phyloP scores from a whole-genome alignment of 106 monocot species.

The Acorus calamus region DNA sequence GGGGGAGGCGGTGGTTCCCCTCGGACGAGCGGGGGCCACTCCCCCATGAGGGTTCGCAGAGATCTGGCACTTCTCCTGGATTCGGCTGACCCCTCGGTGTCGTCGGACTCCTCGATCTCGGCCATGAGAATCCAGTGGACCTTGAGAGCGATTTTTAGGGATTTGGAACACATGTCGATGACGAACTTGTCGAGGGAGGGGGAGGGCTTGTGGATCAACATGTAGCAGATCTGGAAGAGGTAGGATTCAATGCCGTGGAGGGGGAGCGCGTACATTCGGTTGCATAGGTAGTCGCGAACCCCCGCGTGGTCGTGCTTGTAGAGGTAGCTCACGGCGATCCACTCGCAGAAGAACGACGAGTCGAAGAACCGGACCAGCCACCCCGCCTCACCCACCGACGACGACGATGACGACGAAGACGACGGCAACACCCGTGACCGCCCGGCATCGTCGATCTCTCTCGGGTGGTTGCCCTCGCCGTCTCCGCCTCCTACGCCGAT shows the following conservation, averaged over 20 bases:
- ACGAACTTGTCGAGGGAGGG: constrained; percentile 96
- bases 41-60: constrained; percentile 83
- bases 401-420: constrained; percentile 2
- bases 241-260: constrained; percentile 73
- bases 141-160: constrained; percentile 85
- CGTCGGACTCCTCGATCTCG: constrained; percentile 88
- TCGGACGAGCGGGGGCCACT: constrained; percentile 79
- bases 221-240: constrained; percentile 99
- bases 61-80: constrained; percentile 99
- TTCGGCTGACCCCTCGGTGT: constrained; percentile 58
- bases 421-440: too few relatives aligned
- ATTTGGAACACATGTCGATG: constrained; percentile 87
- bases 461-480: neutral
- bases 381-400: constrained; percentile 61
- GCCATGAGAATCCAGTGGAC: constrained; percentile 97
- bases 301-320: constrained; percentile 97
- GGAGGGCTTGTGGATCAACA: constrained; percentile 92
- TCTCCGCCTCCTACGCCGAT: neutral
- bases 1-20: constrained; percentile 3
- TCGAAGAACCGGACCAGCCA: constrained; percentile 99
- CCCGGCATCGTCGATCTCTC: too few relatives aligned
- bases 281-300: constrained; percentile 95
- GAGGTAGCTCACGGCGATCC: constrained; percentile 99
- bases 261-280: constrained; percentile 95
- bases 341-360: constrained; percentile 99